Conservation (phyloP, 257 asterid genomes). For the Nicotiana sylvestris region DNA sequence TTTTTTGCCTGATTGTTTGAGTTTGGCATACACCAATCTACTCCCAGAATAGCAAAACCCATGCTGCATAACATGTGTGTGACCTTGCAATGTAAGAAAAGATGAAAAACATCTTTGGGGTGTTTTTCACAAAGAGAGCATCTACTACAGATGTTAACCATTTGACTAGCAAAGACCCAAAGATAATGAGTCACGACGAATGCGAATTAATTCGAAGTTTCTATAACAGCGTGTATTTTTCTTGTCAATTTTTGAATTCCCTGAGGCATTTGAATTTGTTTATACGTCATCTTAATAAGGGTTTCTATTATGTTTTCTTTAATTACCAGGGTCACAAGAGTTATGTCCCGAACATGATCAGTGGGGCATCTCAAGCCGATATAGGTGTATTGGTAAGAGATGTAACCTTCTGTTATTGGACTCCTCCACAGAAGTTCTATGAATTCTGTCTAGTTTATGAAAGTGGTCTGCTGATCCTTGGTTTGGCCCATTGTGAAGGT, state of each 20-base stretch:
- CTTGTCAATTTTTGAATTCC: neutral
- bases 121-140: no score
- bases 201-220: neutral
- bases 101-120: no score
- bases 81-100: no score
- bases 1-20: no score
- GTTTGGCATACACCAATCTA: no score
- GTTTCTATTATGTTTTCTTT: neutral
- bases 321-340: slow-evolving; percentile 86
- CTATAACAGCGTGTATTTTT: neutral
- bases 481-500: slow-evolving; percentile 38
- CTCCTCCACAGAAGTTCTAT: neutral
- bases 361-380: slow-evolving; percentile 99
- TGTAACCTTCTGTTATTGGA: neutral
- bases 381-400: slow-evolving; percentile 78
- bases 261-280: neutral
- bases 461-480: neutral
- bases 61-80: no score
- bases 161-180: neutral
- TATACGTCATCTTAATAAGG: neutral
- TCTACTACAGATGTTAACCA: no score
- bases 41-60: no score
- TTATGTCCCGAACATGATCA: slow-evolving; percentile 94
- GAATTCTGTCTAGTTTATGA: neutral
- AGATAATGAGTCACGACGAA: neutral